These are phyloP conservation scores for Pythium pectinolyticum DNA, from an alignment of 352 stramenopile species.

Conservation along the genomic window DNA sequence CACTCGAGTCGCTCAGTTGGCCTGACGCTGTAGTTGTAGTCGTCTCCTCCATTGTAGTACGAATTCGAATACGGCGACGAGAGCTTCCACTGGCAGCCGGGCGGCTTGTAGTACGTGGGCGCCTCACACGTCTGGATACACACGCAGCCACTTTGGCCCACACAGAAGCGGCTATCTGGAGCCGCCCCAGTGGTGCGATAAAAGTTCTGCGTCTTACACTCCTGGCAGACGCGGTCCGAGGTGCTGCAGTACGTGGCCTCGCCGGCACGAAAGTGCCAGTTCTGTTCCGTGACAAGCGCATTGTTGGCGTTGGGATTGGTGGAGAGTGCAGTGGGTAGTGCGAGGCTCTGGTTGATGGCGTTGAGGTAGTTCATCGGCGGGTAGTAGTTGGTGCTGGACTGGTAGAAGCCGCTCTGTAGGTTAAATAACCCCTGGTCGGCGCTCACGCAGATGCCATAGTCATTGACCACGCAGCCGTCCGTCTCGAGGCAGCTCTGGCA, in stretches of 20 bases:
- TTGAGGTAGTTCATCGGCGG: constrained; percentile 29
- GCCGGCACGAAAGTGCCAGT: constrained; percentile 27
- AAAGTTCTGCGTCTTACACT: constrained; percentile 27
- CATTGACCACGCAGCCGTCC: constrained; percentile 22
- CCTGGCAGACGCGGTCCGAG: constrained; percentile 17
- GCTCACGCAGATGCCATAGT: constrained; percentile 25
- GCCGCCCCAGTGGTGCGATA: neutral
- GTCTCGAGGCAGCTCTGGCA: constrained; percentile 29
- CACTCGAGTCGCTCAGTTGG: neutral
- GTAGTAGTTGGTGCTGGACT: constrained; percentile 21
- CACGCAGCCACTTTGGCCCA: constrained; percentile 15
- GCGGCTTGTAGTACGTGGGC: constrained; percentile 13
- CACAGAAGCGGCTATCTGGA: constrained; percentile 23
- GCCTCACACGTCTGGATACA: constrained; percentile 28
- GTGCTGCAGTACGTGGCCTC: constrained; percentile 27
- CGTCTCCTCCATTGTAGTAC: neutral
- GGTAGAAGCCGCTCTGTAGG: neutral
- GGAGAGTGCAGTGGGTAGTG: constrained; percentile 1
- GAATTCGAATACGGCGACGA: constrained; percentile 6
- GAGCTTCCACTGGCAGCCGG: constrained; percentile 22
- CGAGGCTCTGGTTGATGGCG: constrained; percentile 6
- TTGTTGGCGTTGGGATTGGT: constrained; percentile 8
- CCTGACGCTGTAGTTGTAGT: constrained; percentile 1
- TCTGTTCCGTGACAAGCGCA: constrained; percentile 23
- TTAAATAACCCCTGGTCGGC: constrained; percentile 8